Base-by-base conservation (phyloP, 768 basidiomycete genomes). In the Cytidiella melzeri region DNA sequence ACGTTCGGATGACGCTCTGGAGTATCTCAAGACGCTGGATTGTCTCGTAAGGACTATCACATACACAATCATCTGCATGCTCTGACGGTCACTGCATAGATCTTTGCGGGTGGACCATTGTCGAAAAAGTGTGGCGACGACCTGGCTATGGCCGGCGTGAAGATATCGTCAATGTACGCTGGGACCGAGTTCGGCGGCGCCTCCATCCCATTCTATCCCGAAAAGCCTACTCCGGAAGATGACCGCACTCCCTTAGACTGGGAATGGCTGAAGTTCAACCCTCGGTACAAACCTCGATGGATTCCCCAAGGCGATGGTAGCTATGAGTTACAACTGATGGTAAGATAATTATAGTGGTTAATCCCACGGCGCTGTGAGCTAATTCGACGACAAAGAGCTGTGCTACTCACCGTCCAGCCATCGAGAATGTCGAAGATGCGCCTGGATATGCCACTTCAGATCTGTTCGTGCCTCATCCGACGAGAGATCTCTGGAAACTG, bases 271-370 rank as follows among this genome's bases (percentile, higher is more conserved):
- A 25, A 19, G 18, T 54, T 56, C 48, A 23, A 25, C 21, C 39
- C 27, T 10, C 7, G 27, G n/a, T 40, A 18, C 20, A 52, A 44
- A 4, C 13, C 39, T 11, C 44, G 48, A n/a, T 56, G 51, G 51
- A 38, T 47, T 13, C 48, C 52, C 30, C 49, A 58, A 36, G 57
- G 55, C 11, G 44, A 56, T 41, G 55, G 50, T 5, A 41, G 48
- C 12, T 58, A 48, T 38, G 57, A 58, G 43, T 39, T 53, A 23
- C 43, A 45, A 11, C 36, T 54, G 19, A 21, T 54, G 49, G 55
- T 57, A 51, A 5, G 55, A 12, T 18, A 9, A 19, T 40, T 9
- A 59, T 65, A 26, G 64, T 67, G 48, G 55, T 62, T n/a, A n/a
- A n/a, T n/a, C n/a, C n/a, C n/a, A n/a, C n/a, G n/a, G 19, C 10